These are phyloP conservation scores for Didymella segeticola DNA, from an alignment of 2,329 filamentous ascomycete genomes.

Conservation along the genomic window DNA sequence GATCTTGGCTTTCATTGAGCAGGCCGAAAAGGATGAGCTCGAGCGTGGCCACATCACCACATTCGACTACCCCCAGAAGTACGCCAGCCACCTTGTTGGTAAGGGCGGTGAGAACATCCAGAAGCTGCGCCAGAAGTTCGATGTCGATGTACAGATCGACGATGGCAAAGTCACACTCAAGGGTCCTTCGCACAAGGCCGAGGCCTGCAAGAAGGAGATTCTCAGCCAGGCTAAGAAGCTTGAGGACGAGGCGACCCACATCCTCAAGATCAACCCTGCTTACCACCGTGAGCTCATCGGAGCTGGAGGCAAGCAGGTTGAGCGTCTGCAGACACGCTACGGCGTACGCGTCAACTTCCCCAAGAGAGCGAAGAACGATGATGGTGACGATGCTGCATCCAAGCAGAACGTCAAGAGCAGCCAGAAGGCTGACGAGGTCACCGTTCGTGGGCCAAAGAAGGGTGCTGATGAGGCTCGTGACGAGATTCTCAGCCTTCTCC, in stretches of 20 bases:
- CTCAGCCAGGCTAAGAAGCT: constrained; percentile 78
- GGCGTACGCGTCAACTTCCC: constrained; percentile 97
- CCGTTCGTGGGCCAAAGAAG: constrained; percentile 88
- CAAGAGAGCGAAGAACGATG: constrained; percentile 69
- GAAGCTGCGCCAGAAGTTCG: constrained; percentile 71
- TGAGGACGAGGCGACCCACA: constrained; percentile 88
- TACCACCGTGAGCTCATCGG: constrained; percentile 96
- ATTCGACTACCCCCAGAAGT: constrained; percentile 96
- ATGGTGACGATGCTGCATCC: constrained; percentile 73
- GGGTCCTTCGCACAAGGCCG: constrained; percentile 93
- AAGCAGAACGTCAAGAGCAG: constrained; percentile 65
- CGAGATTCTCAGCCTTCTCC: constrained; percentile 85
- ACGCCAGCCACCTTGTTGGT: constrained; percentile 82
- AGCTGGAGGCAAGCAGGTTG: constrained; percentile 84
- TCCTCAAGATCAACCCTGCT: constrained; percentile 89
- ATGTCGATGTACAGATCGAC: constrained; percentile 84
- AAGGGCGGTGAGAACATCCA: constrained; percentile 73
- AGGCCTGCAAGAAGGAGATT: constrained; percentile 84
- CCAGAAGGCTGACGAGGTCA: constrained; percentile 86
- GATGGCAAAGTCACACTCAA: constrained; percentile 95
- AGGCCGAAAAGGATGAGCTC: constrained; percentile 91
- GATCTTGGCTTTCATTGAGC: constrained; percentile 78
- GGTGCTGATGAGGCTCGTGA: constrained; percentile 91
- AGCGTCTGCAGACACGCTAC: constrained; percentile 90
- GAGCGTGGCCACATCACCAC: constrained; percentile 85